Base-by-base conservation (phyloP, 1,284 basidiomycete species). In the Xerocomus nothofagi region DNA sequence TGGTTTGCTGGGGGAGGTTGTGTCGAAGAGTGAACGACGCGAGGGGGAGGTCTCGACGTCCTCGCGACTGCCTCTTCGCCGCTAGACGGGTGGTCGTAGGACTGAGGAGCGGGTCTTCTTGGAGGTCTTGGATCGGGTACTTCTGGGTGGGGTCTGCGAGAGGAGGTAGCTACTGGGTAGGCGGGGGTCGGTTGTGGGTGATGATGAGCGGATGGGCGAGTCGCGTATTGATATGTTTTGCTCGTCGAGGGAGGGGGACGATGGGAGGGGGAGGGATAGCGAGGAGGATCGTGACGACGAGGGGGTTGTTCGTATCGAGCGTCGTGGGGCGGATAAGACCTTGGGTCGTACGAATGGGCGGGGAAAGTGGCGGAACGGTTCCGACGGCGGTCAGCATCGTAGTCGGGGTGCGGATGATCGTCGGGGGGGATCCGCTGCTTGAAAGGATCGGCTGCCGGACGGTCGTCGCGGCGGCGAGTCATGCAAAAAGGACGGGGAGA, bases 401-500 rank as follows among this genome's bases (percentile, higher is more conserved):
- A 15, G 55, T 67, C 65, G 23, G n/a, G 40, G 7, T n/a, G n/a
- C n/a, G 54, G 42, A n/a, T 52, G 29, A 31, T 53, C 66, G 49
- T 64, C 67, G 4, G 60, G 4, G 12, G 64, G 49, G 42, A 43
- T 12, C 67, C 67, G 62, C 48, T 48, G 54, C 51, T 57, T 70
- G 43, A 26, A 27, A 6, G 55, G 53, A 57, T 66, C 68, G 51
- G 56, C n/a, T 7, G 52, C 40, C 32, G 49, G 1, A 50, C 63
- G 66, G 55, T 69, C 63, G 51, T 67, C 68, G 20, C 68, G 65
- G 10, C 67, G 58, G 41, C 60, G 57, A n/a, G 54, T 27, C 68
- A 69, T 69, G 51, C 65, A 69, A 51, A 31, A n/a, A n/a, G n/a
- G n/a, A n/a, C n/a, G n/a, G n/a, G 4, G 23, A 9, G 18, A 3